Percentiles rank a stretch among this genome's conserved stretches.
Evolutionary conservation across 1,284 basidiomycete genomes (phyloP).

Genomic region (Cutaneotrichosporon arboriforme): DNA sequence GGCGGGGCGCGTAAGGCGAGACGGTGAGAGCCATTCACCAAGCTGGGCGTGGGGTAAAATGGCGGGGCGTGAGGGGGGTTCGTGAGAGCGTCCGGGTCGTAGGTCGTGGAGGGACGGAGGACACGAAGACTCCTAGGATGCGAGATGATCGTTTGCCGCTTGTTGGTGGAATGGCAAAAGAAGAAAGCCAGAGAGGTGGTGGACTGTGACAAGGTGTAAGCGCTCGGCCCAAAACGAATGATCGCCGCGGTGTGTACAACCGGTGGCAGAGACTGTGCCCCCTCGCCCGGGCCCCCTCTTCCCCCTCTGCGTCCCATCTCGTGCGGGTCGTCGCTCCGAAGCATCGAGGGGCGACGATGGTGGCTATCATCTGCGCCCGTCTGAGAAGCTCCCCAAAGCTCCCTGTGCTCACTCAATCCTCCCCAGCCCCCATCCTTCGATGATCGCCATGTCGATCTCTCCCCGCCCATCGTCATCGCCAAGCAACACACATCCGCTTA

Average conservation of each 20-base stretch:
- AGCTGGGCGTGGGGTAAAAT: neutral
- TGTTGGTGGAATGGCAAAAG: neutral
- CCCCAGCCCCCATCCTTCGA: no score
- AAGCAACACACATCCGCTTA: neutral
- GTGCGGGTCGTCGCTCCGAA: no score
- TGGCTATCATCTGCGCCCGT: no score
- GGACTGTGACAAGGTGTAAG: slow-evolving; percentile 1
- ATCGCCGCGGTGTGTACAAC: slow-evolving; percentile 1
- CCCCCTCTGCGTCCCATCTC: no score
- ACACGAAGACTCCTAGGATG: neutral
- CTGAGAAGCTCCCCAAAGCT: no score
- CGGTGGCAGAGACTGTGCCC: neutral
- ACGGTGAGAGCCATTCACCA: slow-evolving; percentile 19
- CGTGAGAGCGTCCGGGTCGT: neutral
- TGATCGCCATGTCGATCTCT: no score
- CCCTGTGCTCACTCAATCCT: no score
- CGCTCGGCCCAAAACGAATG: slow-evolving; percentile 4
- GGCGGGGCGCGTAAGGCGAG: slow-evolving; percentile 17
- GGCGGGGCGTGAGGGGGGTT: neutral
- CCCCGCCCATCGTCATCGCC: neutral
- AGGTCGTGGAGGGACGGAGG: neutral
- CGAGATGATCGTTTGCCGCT: slow-evolving; percentile 1
- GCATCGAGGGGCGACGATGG: no score
- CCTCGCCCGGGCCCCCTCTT: no score
- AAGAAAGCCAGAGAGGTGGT: neutral